Conservation (phyloP, 202 grass and related monocot genomes). For the Dendrocalamus latiflorus region DNA sequence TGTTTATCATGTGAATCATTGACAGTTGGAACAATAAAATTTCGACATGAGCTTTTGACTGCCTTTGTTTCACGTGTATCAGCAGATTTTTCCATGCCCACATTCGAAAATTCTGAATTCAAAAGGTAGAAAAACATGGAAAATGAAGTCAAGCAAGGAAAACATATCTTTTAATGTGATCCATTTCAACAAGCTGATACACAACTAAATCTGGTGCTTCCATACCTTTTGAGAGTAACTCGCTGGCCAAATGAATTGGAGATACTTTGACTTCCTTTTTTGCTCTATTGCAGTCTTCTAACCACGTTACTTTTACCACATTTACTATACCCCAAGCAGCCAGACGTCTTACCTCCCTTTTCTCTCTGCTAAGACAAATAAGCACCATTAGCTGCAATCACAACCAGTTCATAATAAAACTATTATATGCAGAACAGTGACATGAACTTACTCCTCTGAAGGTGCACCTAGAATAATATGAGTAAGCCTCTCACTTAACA, state of each 20-base stretch:
- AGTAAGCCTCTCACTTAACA: slow-evolving; percentile 79
- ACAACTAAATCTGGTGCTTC: slow-evolving; percentile 11
- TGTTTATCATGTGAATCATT: slow-evolving; percentile 52
- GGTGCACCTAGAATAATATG: slow-evolving; percentile 86
- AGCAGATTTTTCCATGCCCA: slow-evolving; percentile 41
- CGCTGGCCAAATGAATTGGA: slow-evolving; percentile 57
- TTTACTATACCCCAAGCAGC: slow-evolving; percentile 80
- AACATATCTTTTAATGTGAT: not conserved
- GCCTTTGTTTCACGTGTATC: slow-evolving; percentile 47
- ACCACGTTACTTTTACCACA: slow-evolving; percentile 69
- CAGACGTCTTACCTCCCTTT: slow-evolving; percentile 71
- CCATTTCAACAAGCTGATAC: slow-evolving; percentile 28
- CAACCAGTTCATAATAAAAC: slow-evolving; percentile 33
- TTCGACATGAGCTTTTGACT: slow-evolving; percentile 40
- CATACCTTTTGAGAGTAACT: slow-evolving; percentile 72
- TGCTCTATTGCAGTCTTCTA: slow-evolving; percentile 77
- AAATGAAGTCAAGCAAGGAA: slow-evolving; percentile 15
- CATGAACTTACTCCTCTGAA: slow-evolving; percentile 87
- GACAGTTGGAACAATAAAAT: slow-evolving; percentile 38
- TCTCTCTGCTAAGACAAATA: slow-evolving; percentile 58
- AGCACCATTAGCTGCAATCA: slow-evolving; percentile 19
- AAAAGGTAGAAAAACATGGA: slow-evolving; percentile 10
- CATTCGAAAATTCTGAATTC: slow-evolving; percentile 42
- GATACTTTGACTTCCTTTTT: slow-evolving; percentile 71
- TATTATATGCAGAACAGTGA: slow-evolving; percentile 14